A percentile compares a stretch with the other conserved stretches of the same genome.
Evolutionary conservation across 148 eudicot genomes (phyloP).

Genomic region (Rhododendron vialii): DNA sequence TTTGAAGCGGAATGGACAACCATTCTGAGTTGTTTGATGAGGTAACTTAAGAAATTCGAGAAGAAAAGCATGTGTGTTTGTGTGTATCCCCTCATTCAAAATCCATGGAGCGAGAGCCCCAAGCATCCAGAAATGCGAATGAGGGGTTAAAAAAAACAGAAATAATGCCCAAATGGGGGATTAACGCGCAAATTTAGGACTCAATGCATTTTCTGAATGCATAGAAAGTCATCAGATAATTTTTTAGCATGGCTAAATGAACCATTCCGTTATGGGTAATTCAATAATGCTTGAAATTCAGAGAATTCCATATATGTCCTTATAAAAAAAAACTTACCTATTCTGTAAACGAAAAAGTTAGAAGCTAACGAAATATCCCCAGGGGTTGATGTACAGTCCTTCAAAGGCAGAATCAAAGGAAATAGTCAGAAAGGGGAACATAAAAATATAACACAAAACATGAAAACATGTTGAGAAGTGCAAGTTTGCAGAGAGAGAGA

Average conservation of each 20-base stretch:
- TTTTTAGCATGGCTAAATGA: not conserved
- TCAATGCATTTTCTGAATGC: not conserved
- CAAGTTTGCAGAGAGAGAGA: not conserved
- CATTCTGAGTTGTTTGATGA: too few relatives aligned
- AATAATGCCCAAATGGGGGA: not conserved
- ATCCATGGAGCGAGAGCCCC: too few relatives aligned
- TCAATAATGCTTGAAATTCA: not conserved
- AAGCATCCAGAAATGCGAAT: not conserved
- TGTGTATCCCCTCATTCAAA: too few relatives aligned
- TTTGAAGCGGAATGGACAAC: too few relatives aligned
- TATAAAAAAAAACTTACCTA: not conserved
- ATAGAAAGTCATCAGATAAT: not conserved
- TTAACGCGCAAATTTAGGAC: not conserved
- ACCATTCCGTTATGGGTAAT: not conserved
- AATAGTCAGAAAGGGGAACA: not conserved
- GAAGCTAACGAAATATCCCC: not conserved
- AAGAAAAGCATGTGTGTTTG: not conserved
- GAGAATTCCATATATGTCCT: not conserved
- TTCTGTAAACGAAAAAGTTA: not conserved
- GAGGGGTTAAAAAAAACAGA: not conserved
- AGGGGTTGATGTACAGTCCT: not conserved
- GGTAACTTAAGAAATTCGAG: too few relatives aligned
- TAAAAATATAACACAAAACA: not conserved
- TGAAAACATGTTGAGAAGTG: not conserved
- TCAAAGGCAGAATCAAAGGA: not conserved